These are phyloP conservation scores for Annona cherimola DNA, from an alignment of 164 flowering plant genomes.

Conservation along the genomic window DNA sequence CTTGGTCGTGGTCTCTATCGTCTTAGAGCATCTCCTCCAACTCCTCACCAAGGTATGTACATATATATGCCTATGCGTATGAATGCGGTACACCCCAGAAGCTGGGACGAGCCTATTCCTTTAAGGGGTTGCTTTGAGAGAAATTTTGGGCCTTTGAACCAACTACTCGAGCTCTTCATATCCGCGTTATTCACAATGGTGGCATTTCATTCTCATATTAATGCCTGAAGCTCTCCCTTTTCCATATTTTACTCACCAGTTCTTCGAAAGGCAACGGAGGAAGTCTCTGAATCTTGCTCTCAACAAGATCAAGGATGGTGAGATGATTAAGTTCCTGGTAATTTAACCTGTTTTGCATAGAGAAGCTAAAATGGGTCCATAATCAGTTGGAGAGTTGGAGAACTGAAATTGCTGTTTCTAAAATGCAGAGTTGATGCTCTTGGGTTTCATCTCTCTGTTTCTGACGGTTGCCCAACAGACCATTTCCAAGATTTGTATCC, in stretches of 20 bases:
- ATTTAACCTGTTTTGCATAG: neutral
- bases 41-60: slow-evolving; percentile 33
- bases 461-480: slow-evolving; percentile 34
- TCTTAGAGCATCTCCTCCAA: slow-evolving; percentile 42
- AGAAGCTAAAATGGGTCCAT: neutral
- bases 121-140: too few species aligned
- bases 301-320: slow-evolving; percentile 56
- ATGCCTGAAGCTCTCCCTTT: neutral
- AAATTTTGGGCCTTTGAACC: too few species aligned
- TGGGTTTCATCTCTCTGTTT: slow-evolving; percentile 57
- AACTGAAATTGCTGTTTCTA: neutral
- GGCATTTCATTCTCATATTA: too few species aligned
- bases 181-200: neutral
- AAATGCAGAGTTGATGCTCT: slow-evolving; percentile 51
- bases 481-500: slow-evolving; percentile 51
- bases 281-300: slow-evolving; percentile 22
- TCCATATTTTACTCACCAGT: slow-evolving; percentile 1
- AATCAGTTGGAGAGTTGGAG: neutral
- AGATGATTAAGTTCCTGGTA: neutral
- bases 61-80: neutral
- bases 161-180: neutral
- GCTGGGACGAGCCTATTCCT: too few species aligned
- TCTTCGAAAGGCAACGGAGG: slow-evolving; percentile 6
- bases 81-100: neutral
- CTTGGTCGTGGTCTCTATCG: slow-evolving; percentile 32